Evolutionary conservation across 768 basidiomycete genomes (phyloP), one percentile per base, ranked within the genome.

Genomic region (Roridomyces roridus): DNA sequence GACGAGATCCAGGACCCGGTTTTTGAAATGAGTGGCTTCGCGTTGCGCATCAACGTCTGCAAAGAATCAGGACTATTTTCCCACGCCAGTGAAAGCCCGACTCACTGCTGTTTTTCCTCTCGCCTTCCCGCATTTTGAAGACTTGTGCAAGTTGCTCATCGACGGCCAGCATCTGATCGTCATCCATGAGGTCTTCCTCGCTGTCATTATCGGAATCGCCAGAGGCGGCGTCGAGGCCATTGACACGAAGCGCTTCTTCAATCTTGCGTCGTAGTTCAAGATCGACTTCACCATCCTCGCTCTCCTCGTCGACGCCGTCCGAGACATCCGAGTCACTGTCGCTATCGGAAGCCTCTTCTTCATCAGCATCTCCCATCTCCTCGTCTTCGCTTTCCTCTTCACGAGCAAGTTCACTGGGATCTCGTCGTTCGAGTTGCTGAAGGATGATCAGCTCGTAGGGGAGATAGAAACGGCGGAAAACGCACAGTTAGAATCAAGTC

Each of bases 81-180:
- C 17, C 11, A 28, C 35, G 11, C 49, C 26, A 15, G 29, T 42
- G 34, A 46, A 17, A 25, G n/a, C 18, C 6, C 34, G 17, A 59
- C 80, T 54, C 49, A 91, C 92, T 85, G 79, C 89, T 92, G 49
- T 79, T 81, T 34, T 85, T 87, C 69, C 80, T 84, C 50, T 83
- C 86, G 52, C 79, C 78, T 21, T 82, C 76, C 57, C 86, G 84
- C 26, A 86, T 79, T 55, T 83, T 83, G 83, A 99, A 96, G 26
- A 94, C 87, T 47, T 88, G 85, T 5, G 92, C 93, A 7, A 99
- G 85, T 68, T 96, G 90, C 45, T 92, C 91, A 67, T 99, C 96
- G 24, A 98, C 85, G 29, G 90, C 91, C 81, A 98, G 87, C 96
- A 99, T 99, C 74, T 97, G 93, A 23, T 98, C 96, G 68, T 99